Base-by-base conservation (phyloP, 2,329 filamentous ascomycete species). In the Bipolaris oryzae region DNA sequence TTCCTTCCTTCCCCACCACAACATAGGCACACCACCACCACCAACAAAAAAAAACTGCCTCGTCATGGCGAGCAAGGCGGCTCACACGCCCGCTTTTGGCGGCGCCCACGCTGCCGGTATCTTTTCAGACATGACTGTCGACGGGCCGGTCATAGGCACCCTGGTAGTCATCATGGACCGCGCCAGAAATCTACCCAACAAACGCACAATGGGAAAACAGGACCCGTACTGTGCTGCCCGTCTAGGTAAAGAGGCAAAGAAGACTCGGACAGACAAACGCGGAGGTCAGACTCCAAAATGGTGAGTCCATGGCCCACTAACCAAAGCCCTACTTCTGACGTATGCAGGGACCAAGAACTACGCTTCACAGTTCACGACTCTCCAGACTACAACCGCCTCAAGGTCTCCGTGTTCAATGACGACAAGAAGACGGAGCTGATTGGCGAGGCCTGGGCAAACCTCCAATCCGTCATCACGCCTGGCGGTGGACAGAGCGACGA, bases 381-480 rank as follows among this genome's bases (percentile, higher is more conserved):
- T 15, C 89, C 92, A 16, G 95, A 99, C 78, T 99, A 99, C 81
- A 92, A 92, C 78, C 91, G 93, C 74, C 84, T 99, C 55, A 99
- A 99, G 75, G 84, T 98, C 15, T 97, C 94, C 2, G 86, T 98
- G 5, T 99, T 99, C 80, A 97, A 96, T 74, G 95, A 99, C 71
- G 95, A 99, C 78, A 98, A 97, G 81, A 96, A 90, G 80, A 98
- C 94, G 0, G 95, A 99, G 66, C 78, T 99, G 63, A 97, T 99
- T 68, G 95, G 95, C 63, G 95, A 99, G 77, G 88, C 91, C 6
- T 97, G 91, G 89, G 86, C 98, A 56, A 89, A 91, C 71, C 82
- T 99, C 57, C 87, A 88, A 65, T 84, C 87, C 66, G 90, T 99
- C 67, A 85, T 99, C 61, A 84, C 93, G 18, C 82, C 87, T 1